Conservation (phyloP, 1,284 basidiomycete species). For the Athelia sp. region DNA sequence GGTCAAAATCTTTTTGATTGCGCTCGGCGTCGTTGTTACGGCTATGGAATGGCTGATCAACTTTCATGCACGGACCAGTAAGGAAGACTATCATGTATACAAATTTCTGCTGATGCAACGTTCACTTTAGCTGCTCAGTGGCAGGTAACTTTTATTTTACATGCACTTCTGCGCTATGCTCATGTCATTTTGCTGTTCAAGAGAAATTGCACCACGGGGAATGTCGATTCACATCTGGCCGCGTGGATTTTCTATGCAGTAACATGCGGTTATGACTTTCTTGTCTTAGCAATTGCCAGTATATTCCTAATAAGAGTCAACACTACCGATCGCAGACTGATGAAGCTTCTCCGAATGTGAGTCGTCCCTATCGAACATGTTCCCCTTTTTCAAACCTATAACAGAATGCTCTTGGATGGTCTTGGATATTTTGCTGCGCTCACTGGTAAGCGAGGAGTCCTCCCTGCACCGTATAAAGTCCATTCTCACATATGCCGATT, state of each 20-base stretch:
- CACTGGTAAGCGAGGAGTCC: slow-evolving; percentile 17
- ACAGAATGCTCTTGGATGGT: slow-evolving; percentile 29
- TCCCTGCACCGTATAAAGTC: neutral
- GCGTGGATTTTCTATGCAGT: slow-evolving; percentile 39
- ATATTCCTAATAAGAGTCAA: neutral
- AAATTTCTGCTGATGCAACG: neutral
- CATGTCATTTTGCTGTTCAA: slow-evolving; percentile 1
- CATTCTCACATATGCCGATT: neutral
- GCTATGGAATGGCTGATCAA: neutral
- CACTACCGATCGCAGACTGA: slow-evolving; percentile 13
- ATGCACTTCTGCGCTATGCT: slow-evolving; percentile 23
- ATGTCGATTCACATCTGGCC: slow-evolving; percentile 14
- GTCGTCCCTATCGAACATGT: too few relatives aligned
- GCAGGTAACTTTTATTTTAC: too few relatives aligned
- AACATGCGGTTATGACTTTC: slow-evolving; percentile 33
- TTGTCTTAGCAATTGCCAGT: slow-evolving; percentile 30
- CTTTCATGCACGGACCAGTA: neutral
- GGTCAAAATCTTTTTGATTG: slow-evolving; percentile 13
- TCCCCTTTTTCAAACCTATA: too few relatives aligned
- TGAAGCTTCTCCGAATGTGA: slow-evolving; percentile 25
- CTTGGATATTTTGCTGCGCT: slow-evolving; percentile 25
- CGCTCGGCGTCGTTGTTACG: slow-evolving; percentile 12
- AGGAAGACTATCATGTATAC: neutral
- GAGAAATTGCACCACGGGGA: slow-evolving; percentile 31
- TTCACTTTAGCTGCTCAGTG: neutral